Base-by-base conservation (phyloP, 768 basidiomycete genomes). In the Rhodotorula toruloides region DNA sequence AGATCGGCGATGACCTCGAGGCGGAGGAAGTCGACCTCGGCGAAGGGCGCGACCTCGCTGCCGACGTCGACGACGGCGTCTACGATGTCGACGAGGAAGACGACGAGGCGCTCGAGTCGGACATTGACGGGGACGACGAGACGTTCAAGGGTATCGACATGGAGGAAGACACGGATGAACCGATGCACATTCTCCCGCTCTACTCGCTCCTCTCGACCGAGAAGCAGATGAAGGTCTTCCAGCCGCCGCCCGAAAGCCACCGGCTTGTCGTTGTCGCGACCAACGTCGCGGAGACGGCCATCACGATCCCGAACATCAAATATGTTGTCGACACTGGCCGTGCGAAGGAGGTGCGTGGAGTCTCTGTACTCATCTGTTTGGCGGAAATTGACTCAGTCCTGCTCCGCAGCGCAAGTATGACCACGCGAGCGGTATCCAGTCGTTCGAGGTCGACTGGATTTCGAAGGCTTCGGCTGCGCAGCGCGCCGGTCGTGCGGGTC, bases 241-340 rank as follows among this genome's bases (percentile, higher is more conserved):
- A 86, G 65, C 81, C 86, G 1, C 91, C 93, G 19, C 96, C 96
- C 0, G 78, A 81, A 9, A 89, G 87, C 10, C 79, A 81, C 65
- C 88, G 96, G 42, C 82, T 99, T 7, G 92, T 98, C 21, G 91
- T 98, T 22, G 87, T 99, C 10, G 85, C 94, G 3, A 98, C 94
- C 3, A 97, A 98, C 76, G 88, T 97, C 34, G 94, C 94, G 2
- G 94, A 98, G 77, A 98, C 94, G 0, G 96, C 94, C 12, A 80
- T 98, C 39, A 98, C 94, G 0, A 99, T 99, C 65, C 94, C 94
- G 32, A 90, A 89, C 11, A 93, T 99, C 73, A 88, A 90, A 22
- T 99, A 99, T 77, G 94, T 99, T n/a, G 85, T 99, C 36, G 94
- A 99, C 76, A 88, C 88, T 73, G 94, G 94, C 9, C 83, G 93